phyloP scores from a whole-genome alignment of 495 filamentous ascomycete genomes.

The Penicillium argentinense region DNA sequence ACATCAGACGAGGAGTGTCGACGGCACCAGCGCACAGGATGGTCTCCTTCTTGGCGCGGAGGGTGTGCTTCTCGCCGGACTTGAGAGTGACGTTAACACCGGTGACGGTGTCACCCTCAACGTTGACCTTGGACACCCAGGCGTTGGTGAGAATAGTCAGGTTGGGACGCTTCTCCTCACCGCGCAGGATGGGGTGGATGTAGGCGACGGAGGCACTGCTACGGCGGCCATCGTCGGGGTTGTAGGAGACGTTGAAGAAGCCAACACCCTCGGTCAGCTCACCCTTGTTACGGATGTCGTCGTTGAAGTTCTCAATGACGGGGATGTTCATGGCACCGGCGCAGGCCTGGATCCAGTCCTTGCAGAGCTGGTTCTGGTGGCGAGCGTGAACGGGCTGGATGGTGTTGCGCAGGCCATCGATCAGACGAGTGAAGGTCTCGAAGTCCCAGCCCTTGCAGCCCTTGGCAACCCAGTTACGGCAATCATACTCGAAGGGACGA shows the following conservation, averaged over 20 bases:
- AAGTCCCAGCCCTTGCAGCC: slow-evolving; percentile 80
- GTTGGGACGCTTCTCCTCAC: slow-evolving; percentile 73
- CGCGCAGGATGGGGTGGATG: slow-evolving; percentile 78
- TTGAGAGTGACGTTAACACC: slow-evolving; percentile 67
- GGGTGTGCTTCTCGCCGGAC: slow-evolving; percentile 57
- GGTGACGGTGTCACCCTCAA: slow-evolving; percentile 59
- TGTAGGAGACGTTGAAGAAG: slow-evolving; percentile 83
- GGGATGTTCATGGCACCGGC: slow-evolving; percentile 72
- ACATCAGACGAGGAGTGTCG: slow-evolving; percentile 70
- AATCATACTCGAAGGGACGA: slow-evolving; percentile 78
- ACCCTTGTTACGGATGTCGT: slow-evolving; percentile 66
- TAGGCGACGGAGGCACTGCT: slow-evolving; percentile 83
- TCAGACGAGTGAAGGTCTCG: slow-evolving; percentile 69
- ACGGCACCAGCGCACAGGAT: slow-evolving; percentile 78
- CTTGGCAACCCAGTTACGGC: slow-evolving; percentile 67
- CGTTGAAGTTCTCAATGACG: slow-evolving; percentile 77
- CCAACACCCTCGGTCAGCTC: slow-evolving; percentile 70
- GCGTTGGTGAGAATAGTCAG: slow-evolving; percentile 77
- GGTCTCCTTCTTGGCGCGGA: slow-evolving; percentile 66
- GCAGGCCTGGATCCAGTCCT: slow-evolving; percentile 79
- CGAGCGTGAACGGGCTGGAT: slow-evolving; percentile 74
- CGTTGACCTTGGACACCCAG: slow-evolving; percentile 75
- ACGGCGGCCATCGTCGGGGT: slow-evolving; percentile 73
- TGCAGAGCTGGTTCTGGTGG: slow-evolving; percentile 79
- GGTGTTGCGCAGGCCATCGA: slow-evolving; percentile 75